Percentiles rank a stretch among this genome's conserved stretches.
Evolutionary conservation across 2,329 filamentous ascomycete species (phyloP).

Genomic region (Scedosporium boydii): DNA sequence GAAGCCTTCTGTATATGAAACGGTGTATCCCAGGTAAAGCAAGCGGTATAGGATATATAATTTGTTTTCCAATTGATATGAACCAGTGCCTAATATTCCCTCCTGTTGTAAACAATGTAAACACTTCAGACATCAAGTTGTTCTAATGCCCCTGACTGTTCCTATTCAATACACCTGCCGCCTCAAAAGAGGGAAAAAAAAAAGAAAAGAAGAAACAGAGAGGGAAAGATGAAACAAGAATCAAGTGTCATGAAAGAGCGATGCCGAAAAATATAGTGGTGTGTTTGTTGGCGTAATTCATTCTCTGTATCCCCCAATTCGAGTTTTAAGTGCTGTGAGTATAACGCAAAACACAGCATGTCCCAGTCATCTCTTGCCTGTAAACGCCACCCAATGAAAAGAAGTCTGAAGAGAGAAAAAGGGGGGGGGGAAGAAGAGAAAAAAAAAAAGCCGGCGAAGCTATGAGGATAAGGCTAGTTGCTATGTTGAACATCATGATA

Average conservation of each 20-base stretch:
- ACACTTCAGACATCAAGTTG: no score
- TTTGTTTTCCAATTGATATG: no score
- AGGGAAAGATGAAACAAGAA: conserved; percentile 1
- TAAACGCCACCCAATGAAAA: conserved; percentile 3
- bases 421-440: conserved; percentile 3
- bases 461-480: background rate
- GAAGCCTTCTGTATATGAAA: no score
- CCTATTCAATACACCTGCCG: no score
- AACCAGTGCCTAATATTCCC: no score
- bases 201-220: conserved; percentile 1
- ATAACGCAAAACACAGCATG: background rate
- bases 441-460: background rate
- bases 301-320: background rate
- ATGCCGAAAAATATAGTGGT: background rate
- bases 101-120: no score
- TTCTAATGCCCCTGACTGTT: no score
- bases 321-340: background rate
- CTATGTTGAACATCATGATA: no score
- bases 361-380: background rate
- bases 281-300: background rate
- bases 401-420: background rate
- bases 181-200: background rate
- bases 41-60: no score
- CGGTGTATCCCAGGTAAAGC: no score
- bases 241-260: background rate